phyloP scores from a whole-genome alignment of 1,139 yeast genomes.

The Casaregolazyma suthepensis region DNA sequence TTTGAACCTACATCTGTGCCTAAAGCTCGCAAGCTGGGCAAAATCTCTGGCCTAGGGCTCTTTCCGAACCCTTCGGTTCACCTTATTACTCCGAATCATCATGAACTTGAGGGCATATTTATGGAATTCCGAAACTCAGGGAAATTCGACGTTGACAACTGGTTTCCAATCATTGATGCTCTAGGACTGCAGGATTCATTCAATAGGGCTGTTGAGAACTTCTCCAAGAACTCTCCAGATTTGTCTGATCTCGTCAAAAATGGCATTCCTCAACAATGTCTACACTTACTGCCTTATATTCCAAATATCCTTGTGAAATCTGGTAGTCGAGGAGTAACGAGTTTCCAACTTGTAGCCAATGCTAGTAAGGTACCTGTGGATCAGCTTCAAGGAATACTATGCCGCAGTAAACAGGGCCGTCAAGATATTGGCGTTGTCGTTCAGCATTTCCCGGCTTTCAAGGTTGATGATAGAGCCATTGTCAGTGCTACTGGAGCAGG shows the following conservation, averaged over 20 bases:
- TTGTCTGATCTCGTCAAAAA: slow-evolving; percentile 28
- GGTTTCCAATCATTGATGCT: slow-evolving; percentile 72
- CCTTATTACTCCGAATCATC: slow-evolving; percentile 61
- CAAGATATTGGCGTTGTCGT: slow-evolving; percentile 46
- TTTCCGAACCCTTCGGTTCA: slow-evolving; percentile 37
- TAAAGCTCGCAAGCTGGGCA: slow-evolving; percentile 42
- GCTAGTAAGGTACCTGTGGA: slow-evolving; percentile 14
- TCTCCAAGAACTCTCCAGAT: slow-evolving; percentile 28
- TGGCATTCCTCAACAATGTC: slow-evolving; percentile 65
- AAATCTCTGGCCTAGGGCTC: slow-evolving; percentile 19
- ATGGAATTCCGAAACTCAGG: slow-evolving; percentile 43
- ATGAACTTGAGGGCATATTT: slow-evolving; percentile 54
- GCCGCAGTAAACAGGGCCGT: slow-evolving; percentile 8
- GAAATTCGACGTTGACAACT: slow-evolving; percentile 54
- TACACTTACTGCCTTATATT: slow-evolving; percentile 64
- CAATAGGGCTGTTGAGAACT: slow-evolving; percentile 37
- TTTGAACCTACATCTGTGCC: slow-evolving; percentile 74
- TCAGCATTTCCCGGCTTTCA: slow-evolving; percentile 49
- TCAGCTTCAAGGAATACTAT: slow-evolving; percentile 4
- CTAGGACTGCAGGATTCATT: slow-evolving; percentile 47
- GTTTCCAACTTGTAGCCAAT: slow-evolving; percentile 38
- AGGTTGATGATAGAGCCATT: slow-evolving; percentile 26
- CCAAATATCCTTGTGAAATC: slow-evolving; percentile 64
- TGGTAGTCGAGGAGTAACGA: slow-evolving; percentile 59
- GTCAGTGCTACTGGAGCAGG: slow-evolving; percentile 65